Base-by-base conservation (phyloP, 2,329 filamentous ascomycete genomes). In the Neopestalotiopsis sp. region DNA sequence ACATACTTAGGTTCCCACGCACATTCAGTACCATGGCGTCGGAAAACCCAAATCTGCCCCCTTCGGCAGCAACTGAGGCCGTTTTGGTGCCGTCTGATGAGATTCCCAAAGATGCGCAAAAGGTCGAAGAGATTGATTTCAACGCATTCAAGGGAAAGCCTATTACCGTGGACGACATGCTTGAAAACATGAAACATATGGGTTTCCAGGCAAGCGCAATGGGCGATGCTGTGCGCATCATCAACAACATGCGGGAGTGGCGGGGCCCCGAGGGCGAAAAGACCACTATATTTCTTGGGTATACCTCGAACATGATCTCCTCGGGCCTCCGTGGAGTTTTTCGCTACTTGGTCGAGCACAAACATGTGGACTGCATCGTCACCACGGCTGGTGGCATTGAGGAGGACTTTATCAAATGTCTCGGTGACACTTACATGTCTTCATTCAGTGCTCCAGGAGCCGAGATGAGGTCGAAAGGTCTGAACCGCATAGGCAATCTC, bases 341-440 rank as follows among this genome's bases (percentile, higher is more conserved):
- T 72, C 93, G 96, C 68, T 99, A 94, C 84, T 89, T 99, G 0
- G 95, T 97, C 59, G 89, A 98, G 83, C 94, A 99, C 83, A 91
- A 91, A 71, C 95, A 98, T 78, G 91, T 99, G 71, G 96, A 94
- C 0, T 93, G 92, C 73, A 94, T 99, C 76, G 96, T 99, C 70
- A 97, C 96, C 30, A 97, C 96, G 0, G 96, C 96, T 0, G 96
- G 96, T 59, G 96, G 96, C 64, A 89, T 99, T 66, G 96, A 99
- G 81, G 96, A 99, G 80, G 96, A 99, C 81, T 91, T 99, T 69
- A 99, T 99, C 87, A 99, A 99, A 84, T 99, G 96, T 76, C 90
- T 99, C 2, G 96, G 92, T 12, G 91, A 94, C 66, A 99, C 96
- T 0, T 99, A 98, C 81, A 90, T 98, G 78, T 94, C 94, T 59